These are phyloP conservation scores for Phylloporus scabripes DNA, from an alignment of 768 basidiomycete genomes.

Conservation along the genomic window DNA sequence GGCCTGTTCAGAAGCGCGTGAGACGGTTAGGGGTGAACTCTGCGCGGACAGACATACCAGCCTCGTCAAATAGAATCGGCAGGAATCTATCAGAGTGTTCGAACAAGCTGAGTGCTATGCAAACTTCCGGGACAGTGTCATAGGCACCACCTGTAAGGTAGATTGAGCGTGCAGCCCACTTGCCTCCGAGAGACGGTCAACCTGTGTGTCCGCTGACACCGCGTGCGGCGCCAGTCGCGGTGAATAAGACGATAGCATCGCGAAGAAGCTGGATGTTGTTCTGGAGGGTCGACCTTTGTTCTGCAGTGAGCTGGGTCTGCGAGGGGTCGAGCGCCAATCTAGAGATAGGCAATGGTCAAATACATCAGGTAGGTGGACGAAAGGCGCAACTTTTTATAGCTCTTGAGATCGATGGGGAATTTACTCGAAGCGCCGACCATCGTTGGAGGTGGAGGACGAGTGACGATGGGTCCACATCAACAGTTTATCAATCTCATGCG, in stretches of 20 bases:
- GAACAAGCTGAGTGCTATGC: conserved; percentile 71
- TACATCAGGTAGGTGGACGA: neutral
- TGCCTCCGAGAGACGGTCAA: conserved; percentile 16
- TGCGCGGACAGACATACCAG: conserved; percentile 44
- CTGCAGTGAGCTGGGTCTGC: conserved; percentile 54
- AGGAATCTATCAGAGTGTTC: conserved; percentile 55
- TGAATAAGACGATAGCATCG: conserved; percentile 83
- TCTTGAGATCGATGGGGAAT: conserved; percentile 76
- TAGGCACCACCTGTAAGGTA: conserved; percentile 49
- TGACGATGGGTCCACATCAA: neutral
- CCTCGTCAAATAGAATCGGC: conserved; percentile 76
- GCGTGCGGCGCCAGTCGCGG: conserved; percentile 77
- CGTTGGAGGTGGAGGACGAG: conserved; percentile 14
- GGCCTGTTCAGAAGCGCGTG: conserved; percentile 42
- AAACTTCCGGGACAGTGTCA: conserved; percentile 81
- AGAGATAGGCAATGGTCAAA: conserved; percentile 8
- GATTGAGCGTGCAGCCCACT: neutral
- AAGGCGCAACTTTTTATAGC: conserved; percentile 60
- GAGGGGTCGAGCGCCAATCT: conserved; percentile 72
- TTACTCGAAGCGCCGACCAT: conserved; percentile 38
- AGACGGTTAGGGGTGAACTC: neutral
- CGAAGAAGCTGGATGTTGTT: conserved; percentile 77
- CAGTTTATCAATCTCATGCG: conserved; percentile 21
- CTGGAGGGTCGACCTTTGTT: conserved; percentile 53
- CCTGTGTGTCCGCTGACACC: conserved; percentile 87